Base-by-base conservation (phyloP, 1,139 yeast genomes). In the Candida glucosophila region DNA sequence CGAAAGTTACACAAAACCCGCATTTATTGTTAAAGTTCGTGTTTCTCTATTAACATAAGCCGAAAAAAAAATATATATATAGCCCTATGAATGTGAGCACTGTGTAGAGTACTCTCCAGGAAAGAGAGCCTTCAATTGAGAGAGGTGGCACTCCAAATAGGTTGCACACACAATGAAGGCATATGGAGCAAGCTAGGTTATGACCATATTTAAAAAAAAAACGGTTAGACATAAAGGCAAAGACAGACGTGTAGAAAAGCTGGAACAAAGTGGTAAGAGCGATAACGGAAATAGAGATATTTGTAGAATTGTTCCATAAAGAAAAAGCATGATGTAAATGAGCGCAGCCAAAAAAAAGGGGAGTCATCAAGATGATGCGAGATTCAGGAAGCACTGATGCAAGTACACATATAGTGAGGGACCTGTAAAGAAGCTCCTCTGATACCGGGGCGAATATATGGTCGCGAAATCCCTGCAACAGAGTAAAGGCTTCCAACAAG, bases 321-420 rank as follows among this genome's bases (percentile, higher is more conserved):
- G 76, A 82, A 37, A 64, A 66, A 1, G 77, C 93, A 49, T 90
- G 97, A 47, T 90, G 95, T 12, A 81, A 32, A 52, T 90, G 99
- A 0, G 97, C 96, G n/a, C 83, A 44, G 2, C 95, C 95, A 56
- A 90, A 90, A 36, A 77, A 67, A 12, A 77, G 43, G 0, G 96
- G 95, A 2, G 88, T 66, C 15, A 52, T 49, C 26, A 51, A 43
- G 3, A 73, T 44, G 18, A 62, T 43, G 9, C 45, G 31, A 6
- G 33, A 35, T 2, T 16, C 10, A 3, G 56, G 35, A 10, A 14
- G 41, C 36, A 4, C 35, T 33, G 58, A 62, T 22, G 47, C 37
- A 28, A 58, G 55, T 5, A 67, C 47, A 6, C 67, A 60, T 13
- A 77, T 39, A 2, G 80, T 54, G 24, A 79, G 55, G 0, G 83